These are phyloP conservation scores for Chrysanthemum lavandulifolium DNA, from an alignment of 129 eudicot genomes.

Conservation along the genomic window DNA sequence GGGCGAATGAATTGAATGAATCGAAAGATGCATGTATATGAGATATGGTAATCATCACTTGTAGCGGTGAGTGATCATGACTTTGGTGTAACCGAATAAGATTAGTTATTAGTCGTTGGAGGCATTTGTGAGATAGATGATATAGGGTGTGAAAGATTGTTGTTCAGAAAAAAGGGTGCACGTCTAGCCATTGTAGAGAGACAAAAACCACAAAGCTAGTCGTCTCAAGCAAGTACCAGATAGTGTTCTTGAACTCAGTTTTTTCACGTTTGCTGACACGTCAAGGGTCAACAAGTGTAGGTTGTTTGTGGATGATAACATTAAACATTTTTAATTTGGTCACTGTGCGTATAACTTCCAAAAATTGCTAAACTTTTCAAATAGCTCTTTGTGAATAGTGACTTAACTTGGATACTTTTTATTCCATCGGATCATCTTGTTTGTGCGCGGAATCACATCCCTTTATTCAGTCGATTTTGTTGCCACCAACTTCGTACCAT, in stretches of 20 bases:
- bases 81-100: too few relatives aligned
- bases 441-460: slow-evolving; percentile 41
- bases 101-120: too few relatives aligned
- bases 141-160: too few relatives aligned
- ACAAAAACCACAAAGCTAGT: slow-evolving; percentile 23
- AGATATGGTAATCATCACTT: too few relatives aligned
- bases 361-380: background rate
- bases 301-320: slow-evolving; percentile 31
- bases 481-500: slow-evolving; percentile 26
- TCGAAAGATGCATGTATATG: too few relatives aligned
- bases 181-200: slow-evolving; percentile 34
- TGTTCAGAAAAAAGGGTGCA: slow-evolving; percentile 29
- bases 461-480: slow-evolving; percentile 19
- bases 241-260: slow-evolving; percentile 28
- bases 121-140: too few relatives aligned
- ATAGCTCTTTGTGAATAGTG: background rate
- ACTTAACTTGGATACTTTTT: background rate
- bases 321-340: slow-evolving; percentile 28
- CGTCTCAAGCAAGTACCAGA: slow-evolving; percentile 40
- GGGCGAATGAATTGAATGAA: too few relatives aligned
- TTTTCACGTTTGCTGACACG: slow-evolving; percentile 40
- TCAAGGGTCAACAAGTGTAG: slow-evolving; percentile 39
- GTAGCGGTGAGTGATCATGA: too few relatives aligned
- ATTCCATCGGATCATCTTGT: slow-evolving; percentile 52
- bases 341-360: slow-evolving; percentile 25